Base-by-base conservation (phyloP, 495 filamentous ascomycete species). In the Oidiodendron maius region DNA sequence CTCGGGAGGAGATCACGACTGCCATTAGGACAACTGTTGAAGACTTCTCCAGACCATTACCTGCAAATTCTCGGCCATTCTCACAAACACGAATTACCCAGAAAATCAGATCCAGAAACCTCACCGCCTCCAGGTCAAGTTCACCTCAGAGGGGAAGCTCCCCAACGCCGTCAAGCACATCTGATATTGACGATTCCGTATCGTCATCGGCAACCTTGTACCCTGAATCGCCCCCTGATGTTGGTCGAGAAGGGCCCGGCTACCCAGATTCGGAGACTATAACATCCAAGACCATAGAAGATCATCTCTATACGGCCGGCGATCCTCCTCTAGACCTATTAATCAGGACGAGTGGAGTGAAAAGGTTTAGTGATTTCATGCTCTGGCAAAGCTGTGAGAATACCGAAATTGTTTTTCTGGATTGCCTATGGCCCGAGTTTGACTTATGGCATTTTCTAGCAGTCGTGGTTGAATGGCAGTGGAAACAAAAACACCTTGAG, bases 391-490 rank as follows among this genome's bases (percentile, higher is more conserved):
- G 86, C 57, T 90, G 97, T 56, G 75, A 94, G 58, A 72, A 91
- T 36, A 97, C 93, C 0, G 84, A 95, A 45, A 84, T 97, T 46
- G 87, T 88, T 32, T 98, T 97, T 66, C 63, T 96, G 34, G 79
- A 96, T 48, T 91, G 88, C 47, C 68, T 97, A 36, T 98, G 93
- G 93, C 93, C 93, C 3, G 89, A 97, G 55, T 96, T 98, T 55
- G 90, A 94, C 60, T 71, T 98, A 10, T 94, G 90, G 91, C 72
- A 88, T 36, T 97, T 98, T 66, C 57, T 98, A 21, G 93, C 94
- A 0, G 89, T 97, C 3, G 67, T 98, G 28, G 67, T 95, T 24
- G 87, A 91, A 51, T 97, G 91, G 91, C 91, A 96, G 62, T 84
- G 86, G 67, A 72, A 75, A 52, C 74, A 76, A 58, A 61, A 61